Percentiles rank a stretch among this genome's conserved stretches.
phyloP scores from a whole-genome alignment of 2,329 filamentous ascomycete species.

The Grosmannia penicillata region DNA sequence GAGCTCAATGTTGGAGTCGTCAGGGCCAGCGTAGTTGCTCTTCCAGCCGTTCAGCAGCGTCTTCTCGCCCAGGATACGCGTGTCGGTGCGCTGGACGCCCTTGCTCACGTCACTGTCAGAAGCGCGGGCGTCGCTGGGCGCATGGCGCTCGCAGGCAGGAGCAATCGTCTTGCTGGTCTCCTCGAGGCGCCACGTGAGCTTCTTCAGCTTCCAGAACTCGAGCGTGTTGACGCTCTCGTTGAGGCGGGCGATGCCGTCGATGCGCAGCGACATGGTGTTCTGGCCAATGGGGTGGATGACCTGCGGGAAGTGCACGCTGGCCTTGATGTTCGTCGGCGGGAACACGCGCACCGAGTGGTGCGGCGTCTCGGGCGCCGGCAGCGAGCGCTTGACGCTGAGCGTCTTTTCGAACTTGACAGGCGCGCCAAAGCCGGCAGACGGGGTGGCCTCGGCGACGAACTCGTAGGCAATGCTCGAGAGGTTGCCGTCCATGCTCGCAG shows the following conservation, averaged over 20 bases:
- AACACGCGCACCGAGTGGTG: conserved; percentile 90
- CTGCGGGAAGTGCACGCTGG: conserved; percentile 65
- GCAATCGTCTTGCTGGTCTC: conserved; percentile 71
- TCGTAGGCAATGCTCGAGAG: conserved; percentile 66
- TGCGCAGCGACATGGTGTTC: conserved; percentile 63
- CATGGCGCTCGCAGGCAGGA: conserved; percentile 66
- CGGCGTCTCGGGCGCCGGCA: conserved; percentile 58
- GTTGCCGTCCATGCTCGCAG: conserved; percentile 62
- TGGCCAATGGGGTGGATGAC: conserved; percentile 76
- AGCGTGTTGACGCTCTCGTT: conserved; percentile 58
- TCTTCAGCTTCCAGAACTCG: conserved; percentile 73
- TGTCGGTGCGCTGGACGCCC: conserved; percentile 59
- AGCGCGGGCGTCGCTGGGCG: conserved; percentile 35
- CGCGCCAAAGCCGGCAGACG: conserved; percentile 34
- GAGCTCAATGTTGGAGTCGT: conserved; percentile 53
- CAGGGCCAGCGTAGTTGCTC: conserved; percentile 37
- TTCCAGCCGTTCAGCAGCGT: conserved; percentile 88
- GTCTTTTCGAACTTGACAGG: conserved; percentile 49
- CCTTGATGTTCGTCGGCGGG: conserved; percentile 86
- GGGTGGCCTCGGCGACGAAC: conserved; percentile 52
- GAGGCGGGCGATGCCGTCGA: conserved; percentile 69
- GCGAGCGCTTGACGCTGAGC: conserved; percentile 63
- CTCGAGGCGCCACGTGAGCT: conserved; percentile 85
- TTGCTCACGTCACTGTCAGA: conserved; percentile 33
- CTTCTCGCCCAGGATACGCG: conserved; percentile 62